Conservation (phyloP, 805 yeast species). For the Teunomyces pallodes region DNA sequence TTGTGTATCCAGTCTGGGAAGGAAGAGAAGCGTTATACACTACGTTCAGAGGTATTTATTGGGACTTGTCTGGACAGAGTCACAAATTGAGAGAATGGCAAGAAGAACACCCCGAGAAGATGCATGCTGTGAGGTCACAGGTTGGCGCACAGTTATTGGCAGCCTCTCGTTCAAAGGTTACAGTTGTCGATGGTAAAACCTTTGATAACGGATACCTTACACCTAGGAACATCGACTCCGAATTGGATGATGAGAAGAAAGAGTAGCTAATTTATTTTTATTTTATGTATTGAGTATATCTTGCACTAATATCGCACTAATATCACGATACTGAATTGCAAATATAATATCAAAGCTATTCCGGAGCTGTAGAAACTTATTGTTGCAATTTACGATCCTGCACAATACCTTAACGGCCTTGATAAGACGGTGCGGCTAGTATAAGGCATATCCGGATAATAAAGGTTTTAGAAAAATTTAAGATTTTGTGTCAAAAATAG, state of each 20-base stretch:
- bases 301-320: too few species aligned
- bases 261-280: conserved; percentile 5
- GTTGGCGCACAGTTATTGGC: conserved; percentile 37
- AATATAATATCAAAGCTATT: neutral
- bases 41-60: conserved; percentile 73
- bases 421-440: too few species aligned
- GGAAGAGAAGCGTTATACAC: conserved; percentile 66
- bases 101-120: conserved; percentile 62
- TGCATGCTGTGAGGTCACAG: conserved; percentile 73
- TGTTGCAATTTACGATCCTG: neutral
- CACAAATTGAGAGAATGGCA: conserved; percentile 78
- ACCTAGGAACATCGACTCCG: conserved; percentile 17
- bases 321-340: too few species aligned
- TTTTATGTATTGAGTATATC: neutral
- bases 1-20: conserved; percentile 69
- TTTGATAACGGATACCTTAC: conserved; percentile 18
- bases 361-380: neutral
- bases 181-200: conserved; percentile 26
- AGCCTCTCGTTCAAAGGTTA: conserved; percentile 10
- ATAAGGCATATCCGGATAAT: neutral
- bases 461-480: neutral
- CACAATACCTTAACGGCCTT: too few species aligned
- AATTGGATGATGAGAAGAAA: conserved; percentile 20
- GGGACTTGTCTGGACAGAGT: conserved; percentile 80
- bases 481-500: neutral